Evolutionary conservation across 352 stramenopile species (phyloP).

Genomic region (Globisporangium viniferum): DNA sequence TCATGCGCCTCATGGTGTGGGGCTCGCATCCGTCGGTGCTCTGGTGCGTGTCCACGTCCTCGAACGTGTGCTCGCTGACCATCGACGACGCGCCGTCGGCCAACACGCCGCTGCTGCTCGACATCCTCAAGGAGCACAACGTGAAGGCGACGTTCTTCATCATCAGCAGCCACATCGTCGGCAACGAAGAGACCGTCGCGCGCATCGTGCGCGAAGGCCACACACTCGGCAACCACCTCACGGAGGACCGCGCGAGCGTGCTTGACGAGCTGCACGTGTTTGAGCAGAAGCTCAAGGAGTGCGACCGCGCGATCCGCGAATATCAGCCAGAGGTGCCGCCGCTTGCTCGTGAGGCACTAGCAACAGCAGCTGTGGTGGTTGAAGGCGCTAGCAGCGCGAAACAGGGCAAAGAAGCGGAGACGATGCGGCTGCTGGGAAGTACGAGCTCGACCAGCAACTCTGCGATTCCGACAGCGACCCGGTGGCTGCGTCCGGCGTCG

Average conservation of each 20-base stretch:
- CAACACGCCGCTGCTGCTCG: slow-evolving; percentile 63
- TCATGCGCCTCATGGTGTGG: slow-evolving; percentile 62
- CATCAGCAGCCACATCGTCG: slow-evolving; percentile 69
- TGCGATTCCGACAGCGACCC: slow-evolving; percentile 18
- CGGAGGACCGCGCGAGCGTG: slow-evolving; percentile 73
- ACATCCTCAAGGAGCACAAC: slow-evolving; percentile 55
- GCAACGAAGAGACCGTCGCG: slow-evolving; percentile 61
- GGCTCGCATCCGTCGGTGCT: slow-evolving; percentile 72
- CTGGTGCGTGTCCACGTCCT: slow-evolving; percentile 57
- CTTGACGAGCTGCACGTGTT: slow-evolving; percentile 80
- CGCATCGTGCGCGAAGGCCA: slow-evolving; percentile 83
- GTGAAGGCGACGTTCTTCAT: slow-evolving; percentile 86
- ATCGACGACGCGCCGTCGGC: slow-evolving; percentile 78
- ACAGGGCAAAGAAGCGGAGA: slow-evolving; percentile 12
- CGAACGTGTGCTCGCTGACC: slow-evolving; percentile 64
- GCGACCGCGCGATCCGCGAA: slow-evolving; percentile 52
- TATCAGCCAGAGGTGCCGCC: slow-evolving; percentile 31
- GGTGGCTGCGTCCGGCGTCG: slow-evolving; percentile 80
- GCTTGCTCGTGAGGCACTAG: neutral
- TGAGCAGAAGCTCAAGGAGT: slow-evolving; percentile 78
- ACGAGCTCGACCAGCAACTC: neutral
- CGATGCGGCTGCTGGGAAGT: slow-evolving; percentile 18
- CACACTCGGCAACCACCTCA: slow-evolving; percentile 77
- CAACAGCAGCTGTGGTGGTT: neutral
- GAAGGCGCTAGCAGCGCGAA: slow-evolving; percentile 16